Conservation (phyloP, 805 yeast genomes). For the Aciculoconidium aculeatum region DNA sequence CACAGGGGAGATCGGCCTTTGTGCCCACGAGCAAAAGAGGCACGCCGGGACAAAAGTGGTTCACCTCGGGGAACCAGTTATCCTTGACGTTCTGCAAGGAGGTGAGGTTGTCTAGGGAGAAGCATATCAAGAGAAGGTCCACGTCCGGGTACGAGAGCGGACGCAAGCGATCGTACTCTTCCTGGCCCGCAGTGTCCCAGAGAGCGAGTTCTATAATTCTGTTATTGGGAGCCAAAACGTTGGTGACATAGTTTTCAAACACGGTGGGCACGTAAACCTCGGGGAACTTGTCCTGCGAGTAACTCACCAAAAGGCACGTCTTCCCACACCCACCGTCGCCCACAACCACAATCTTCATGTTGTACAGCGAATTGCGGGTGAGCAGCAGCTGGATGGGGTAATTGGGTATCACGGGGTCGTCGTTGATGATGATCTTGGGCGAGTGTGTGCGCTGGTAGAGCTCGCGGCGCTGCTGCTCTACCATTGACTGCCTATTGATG, state of each 20-base stretch:
- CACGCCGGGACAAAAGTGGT: conserved; percentile 73
- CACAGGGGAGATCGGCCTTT: conserved; percentile 54
- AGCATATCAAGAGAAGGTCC: conserved; percentile 70
- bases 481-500: conserved; percentile 15
- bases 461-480: conserved; percentile 19
- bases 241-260: conserved; percentile 70
- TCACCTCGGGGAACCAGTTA: conserved; percentile 84
- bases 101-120: conserved; percentile 55
- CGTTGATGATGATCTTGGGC: conserved; percentile 27
- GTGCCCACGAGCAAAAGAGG: conserved; percentile 82
- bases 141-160: conserved; percentile 79
- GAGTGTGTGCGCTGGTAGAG: conserved; percentile 16
- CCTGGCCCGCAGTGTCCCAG: conserved; percentile 93
- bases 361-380: conserved; percentile 14
- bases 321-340: conserved; percentile 94
- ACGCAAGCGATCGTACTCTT: conserved; percentile 74
- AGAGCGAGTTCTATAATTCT: conserved; percentile 72
- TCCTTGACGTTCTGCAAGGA: conserved; percentile 71
- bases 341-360: conserved; percentile 66
- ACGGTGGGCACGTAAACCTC: conserved; percentile 74
- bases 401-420: conserved; percentile 32
- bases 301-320: conserved; percentile 66
- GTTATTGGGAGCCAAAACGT: conserved; percentile 66
- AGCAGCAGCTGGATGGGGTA: conserved; percentile 23
- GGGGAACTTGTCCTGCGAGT: conserved; percentile 67